Evolutionary conservation across 345 rosid species (phyloP), one percentile per base, ranked within the genome.

Genomic region (Turritis glabra): DNA sequence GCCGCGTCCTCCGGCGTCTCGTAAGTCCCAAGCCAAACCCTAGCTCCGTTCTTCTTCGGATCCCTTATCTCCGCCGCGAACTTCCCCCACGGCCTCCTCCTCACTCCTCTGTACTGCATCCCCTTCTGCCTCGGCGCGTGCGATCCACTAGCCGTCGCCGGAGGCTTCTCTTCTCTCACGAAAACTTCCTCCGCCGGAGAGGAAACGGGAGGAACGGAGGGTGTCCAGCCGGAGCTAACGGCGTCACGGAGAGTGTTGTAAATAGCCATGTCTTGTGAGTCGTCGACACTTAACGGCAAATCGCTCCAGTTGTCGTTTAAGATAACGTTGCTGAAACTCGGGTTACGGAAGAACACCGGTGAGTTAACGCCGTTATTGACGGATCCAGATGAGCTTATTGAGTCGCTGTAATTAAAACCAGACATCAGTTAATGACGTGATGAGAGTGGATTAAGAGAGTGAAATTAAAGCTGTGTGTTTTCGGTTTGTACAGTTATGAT

Each of bases 1-100:
- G 88, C 90, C 23, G 96, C 96, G 23, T 87, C 88, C 72, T 86
- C 85, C 0, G 89, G 81, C n/a, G 76, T 81, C 80, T 82, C 85
- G 71, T 88, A 86, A 1, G 91, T 88, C 55, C 93, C 91, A 0
- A 88, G 89, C 96, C 96, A 90, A 54, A 70, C 67, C 60, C 93
- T 85, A 0, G 90, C 83, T 2, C 91, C 90, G 17, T 85, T 88
- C 74, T 77, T 86, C 78, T 85, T 85, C 17, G 88, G 89, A 52
- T 84, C 91, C 26, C 90, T 81, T 1, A 89, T 84, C 86, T 87
- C 92, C 23, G 92, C 92, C 32, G 89, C 90, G 44, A 74, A 87
- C 56, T 84, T 87, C 52, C 96, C 92, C 96, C 90, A 86, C 5
- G 90, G 89, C 62, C 96, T 68, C 51, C 82, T 79, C 82, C 87